Base-by-base conservation (phyloP, 2,329 filamentous ascomycete genomes). In the Colletotrichum navitas region DNA sequence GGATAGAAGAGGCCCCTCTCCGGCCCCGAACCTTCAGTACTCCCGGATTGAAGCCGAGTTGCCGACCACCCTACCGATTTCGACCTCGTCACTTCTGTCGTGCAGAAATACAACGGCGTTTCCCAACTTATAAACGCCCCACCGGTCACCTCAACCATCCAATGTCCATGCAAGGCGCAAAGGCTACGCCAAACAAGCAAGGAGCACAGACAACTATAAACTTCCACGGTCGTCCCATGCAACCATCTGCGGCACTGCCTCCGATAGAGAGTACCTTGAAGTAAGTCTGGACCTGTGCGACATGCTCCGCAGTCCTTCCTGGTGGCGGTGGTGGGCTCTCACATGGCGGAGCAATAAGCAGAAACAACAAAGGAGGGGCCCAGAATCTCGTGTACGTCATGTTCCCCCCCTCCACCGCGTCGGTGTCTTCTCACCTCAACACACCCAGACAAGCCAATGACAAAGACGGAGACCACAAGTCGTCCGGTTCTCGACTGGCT, bases 21-120 rank as follows among this genome's bases (percentile, higher is more conserved):
- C 65, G 69, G 65, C 51, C 69, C 69, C 69, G 69, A 72, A 36
- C 58, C 43, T 63, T 45, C 21, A 59, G 32, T n/a, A 12, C 52
- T 49, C 34, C 61, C 36, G 49, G 36, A n/a, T 59, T 47, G 18
- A 68, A 47, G 32, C 68, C 45, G 64, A 68, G 24, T 32, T n/a
- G 16, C 41, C 34, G 54, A 21, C 34, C n/a, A 58, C 34, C 54
- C 60, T 41, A 32, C 45, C 45, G 45, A 63, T 63, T 47, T 52
- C 47, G 47, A 41, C 24, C 39, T 34, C 26, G 54, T 36, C 39
- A 43, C 36, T 32, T 54, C 32, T 36, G 34, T 21, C 11, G 24
- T 34, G 61, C 32, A 52, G 34, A 16, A 51, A 63, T 12, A 41
- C n/a, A 39, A 51, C 47, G 34, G 24, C 49, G 45, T 63, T 16